Evolutionary conservation across 352 stramenopile genomes (phyloP).

Genomic region (Phytopythium montanum): DNA sequence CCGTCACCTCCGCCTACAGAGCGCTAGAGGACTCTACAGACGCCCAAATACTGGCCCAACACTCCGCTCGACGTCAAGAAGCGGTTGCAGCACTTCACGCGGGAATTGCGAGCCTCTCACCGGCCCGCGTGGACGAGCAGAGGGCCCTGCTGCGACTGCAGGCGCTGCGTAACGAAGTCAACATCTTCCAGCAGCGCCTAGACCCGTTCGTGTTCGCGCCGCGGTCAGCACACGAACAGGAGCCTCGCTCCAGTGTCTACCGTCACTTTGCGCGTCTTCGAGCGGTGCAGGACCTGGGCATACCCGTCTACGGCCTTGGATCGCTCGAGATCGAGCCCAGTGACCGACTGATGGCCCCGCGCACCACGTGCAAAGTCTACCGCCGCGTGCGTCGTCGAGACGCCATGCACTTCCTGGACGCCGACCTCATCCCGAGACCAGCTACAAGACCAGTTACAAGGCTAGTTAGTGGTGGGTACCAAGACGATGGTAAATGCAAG

Average conservation of each 20-base stretch:
- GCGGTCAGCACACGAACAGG: slow-evolving; percentile 38
- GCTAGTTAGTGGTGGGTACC: background rate
- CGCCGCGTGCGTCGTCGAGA: slow-evolving; percentile 45
- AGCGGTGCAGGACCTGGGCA: slow-evolving; percentile 62
- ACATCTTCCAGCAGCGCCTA: slow-evolving; percentile 76
- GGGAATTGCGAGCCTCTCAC: slow-evolving; percentile 59
- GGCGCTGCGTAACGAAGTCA: slow-evolving; percentile 72
- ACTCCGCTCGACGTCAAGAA: slow-evolving; percentile 25
- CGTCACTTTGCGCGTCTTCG: slow-evolving; percentile 64
- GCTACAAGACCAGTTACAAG: no score
- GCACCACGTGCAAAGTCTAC: slow-evolving; percentile 43
- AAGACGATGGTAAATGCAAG: background rate
- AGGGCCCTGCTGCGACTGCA: slow-evolving; percentile 57
- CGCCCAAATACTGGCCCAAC: slow-evolving; percentile 16
- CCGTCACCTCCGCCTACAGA: slow-evolving; percentile 44
- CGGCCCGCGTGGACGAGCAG: slow-evolving; percentile 45
- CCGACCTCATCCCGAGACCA: slow-evolving; percentile 47
- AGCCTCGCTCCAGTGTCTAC: slow-evolving; percentile 70
- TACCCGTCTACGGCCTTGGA: slow-evolving; percentile 74
- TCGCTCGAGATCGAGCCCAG: slow-evolving; percentile 34
- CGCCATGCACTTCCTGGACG: slow-evolving; percentile 54
- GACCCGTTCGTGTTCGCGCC: slow-evolving; percentile 68
- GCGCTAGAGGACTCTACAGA: slow-evolving; percentile 24
- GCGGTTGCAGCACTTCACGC: slow-evolving; percentile 39
- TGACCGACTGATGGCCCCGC: slow-evolving; percentile 53